Evolutionary conservation across 306 rosid species (phyloP).

Genomic region (Prunus davidiana): DNA sequence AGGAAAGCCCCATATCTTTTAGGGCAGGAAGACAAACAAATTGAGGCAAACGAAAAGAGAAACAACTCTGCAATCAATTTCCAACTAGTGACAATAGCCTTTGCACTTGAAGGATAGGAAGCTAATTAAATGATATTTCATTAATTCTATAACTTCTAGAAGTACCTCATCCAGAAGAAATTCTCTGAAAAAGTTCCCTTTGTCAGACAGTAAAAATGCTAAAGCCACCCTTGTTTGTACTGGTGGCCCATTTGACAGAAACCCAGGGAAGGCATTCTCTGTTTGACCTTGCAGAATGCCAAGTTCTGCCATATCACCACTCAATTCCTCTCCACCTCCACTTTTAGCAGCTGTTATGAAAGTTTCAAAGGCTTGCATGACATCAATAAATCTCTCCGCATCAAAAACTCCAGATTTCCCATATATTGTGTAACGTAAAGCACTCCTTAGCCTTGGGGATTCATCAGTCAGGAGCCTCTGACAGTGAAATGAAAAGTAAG

Average conservation of each 20-base stretch:
- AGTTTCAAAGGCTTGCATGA: constrained; percentile 98
- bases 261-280: constrained; percentile 43
- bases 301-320: constrained; percentile 90
- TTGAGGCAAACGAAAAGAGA: neutral
- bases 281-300: constrained; percentile 53
- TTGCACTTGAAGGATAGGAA: constrained; percentile 1
- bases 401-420: constrained; percentile 94
- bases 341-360: constrained; percentile 98
- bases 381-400: constrained; percentile 97
- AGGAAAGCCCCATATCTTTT: neutral
- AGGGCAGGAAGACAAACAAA: neutral
- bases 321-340: constrained; percentile 88
- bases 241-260: constrained; percentile 55
- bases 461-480: constrained; percentile 98
- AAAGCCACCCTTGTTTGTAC: constrained; percentile 93
- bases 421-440: constrained; percentile 90
- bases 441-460: constrained; percentile 86
- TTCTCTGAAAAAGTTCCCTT: constrained; percentile 91
- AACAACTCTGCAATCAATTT: neutral
- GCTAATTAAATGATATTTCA: neutral
- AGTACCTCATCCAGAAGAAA: constrained; percentile 96
- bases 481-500: constrained; percentile 24
- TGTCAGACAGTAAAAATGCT: constrained; percentile 78
- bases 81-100: neutral
- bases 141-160: constrained; percentile 21